Base-by-base conservation (phyloP, 805 yeast species). In the Naumovozyma dairenensis region DNA sequence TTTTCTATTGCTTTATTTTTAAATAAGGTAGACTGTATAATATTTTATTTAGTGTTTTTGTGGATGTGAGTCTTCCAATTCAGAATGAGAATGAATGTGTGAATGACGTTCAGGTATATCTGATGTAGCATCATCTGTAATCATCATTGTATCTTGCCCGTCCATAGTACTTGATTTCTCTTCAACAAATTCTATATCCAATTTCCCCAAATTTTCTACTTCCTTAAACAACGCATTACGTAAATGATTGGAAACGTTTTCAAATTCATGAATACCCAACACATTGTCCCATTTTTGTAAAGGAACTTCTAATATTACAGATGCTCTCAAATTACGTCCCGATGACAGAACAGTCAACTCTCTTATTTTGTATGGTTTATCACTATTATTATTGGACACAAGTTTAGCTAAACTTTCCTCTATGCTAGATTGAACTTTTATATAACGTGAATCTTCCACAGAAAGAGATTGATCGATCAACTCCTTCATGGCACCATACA, bases 401-500 rank as follows among this genome's bases (percentile, higher is more conserved):
- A 62, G 38, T 25, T 59, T 27, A 44, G 37, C 44, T 28, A 46
- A 37, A 10, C 52, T 31, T 12, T 51, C 54, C 13, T 57, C 57
- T 5, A 72, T 49, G 9, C 65, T 58, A 14, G 52, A 49, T 27
- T 65, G 55, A 20, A 71, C 45, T 20, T 51, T 55, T 14, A 51
- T 29, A 40, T 72, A 79, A 32, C 71, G 62, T 28, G 66, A 67
- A 40, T 73, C 74, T 1, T 53, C 57, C 10, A 51, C 57, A 14
- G 71, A 66, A 22, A 78, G 59, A 3, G 86, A 77, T 42, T 72
- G 69, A 51, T 87, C 97, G 20, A 83, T 65, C 25, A 87, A 64
- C 52, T 87, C 96, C 38, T 69, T 67, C 45, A 78, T 68, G 0
- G 96, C 74, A 20, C 69, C 67, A 41, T 65, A 65, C 42, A 80